Evolutionary conservation across 2,329 filamentous ascomycete genomes (phyloP).

Genomic region (Fusarium equiseti): DNA sequence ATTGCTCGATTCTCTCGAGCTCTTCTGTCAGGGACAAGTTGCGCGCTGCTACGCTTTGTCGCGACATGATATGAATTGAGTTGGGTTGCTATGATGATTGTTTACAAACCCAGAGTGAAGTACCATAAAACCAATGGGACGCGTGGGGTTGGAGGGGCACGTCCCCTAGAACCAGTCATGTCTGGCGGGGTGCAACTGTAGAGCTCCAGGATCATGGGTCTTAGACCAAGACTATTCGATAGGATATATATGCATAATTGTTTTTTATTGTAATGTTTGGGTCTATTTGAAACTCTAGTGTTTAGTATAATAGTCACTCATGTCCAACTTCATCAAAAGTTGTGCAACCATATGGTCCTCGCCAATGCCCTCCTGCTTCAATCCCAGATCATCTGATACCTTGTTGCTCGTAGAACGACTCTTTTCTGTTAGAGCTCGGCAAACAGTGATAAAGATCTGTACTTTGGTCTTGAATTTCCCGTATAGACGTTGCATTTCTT

Average conservation of each 20-base stretch:
- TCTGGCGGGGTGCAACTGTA: background rate
- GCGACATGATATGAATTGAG: constrained; percentile 58
- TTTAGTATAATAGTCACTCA: constrained; percentile 73
- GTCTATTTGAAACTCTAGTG: constrained; percentile 24
- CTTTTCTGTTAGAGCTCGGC: constrained; percentile 75
- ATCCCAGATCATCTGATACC: constrained; percentile 48
- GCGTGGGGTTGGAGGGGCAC: constrained; percentile 27
- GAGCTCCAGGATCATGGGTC: background rate
- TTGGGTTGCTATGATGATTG: constrained; percentile 19
- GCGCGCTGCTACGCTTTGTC: constrained; percentile 61
- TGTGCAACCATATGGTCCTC: constrained; percentile 74
- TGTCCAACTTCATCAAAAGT: constrained; percentile 76
- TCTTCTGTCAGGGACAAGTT: constrained; percentile 89
- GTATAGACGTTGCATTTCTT: constrained; percentile 65
- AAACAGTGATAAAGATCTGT: constrained; percentile 79
- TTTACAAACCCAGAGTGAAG: constrained; percentile 6
- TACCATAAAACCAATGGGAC: constrained; percentile 19
- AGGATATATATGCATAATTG: background rate
- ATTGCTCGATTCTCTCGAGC: constrained; percentile 94
- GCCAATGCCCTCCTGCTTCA: constrained; percentile 54
- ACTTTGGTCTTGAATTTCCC: constrained; percentile 76
- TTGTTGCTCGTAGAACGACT: constrained; percentile 55
- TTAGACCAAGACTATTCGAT: background rate
- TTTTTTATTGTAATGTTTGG: background rate
- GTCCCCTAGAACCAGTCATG: background rate